Conservation (phyloP, 2,329 filamentous ascomycete genomes). For the Scedosporium apiospermum region DNA sequence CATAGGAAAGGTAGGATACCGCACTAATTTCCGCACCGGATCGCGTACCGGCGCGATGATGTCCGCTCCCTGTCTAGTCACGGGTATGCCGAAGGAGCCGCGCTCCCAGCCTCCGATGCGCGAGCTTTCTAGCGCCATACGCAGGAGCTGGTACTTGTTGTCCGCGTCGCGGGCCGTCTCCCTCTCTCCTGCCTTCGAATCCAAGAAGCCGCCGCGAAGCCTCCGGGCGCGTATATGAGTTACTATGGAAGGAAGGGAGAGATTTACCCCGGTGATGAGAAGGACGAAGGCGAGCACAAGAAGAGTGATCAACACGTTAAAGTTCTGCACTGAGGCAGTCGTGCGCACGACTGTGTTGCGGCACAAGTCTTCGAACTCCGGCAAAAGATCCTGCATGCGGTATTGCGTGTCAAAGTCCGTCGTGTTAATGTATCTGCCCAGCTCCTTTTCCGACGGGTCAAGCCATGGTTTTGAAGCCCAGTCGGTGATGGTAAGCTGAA, state of each 20-base stretch:
- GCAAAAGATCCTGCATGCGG: neutral
- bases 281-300: neutral
- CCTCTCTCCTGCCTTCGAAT: neutral
- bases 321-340: neutral
- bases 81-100: neutral
- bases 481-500: neutral
- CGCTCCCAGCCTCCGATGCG: neutral
- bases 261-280: neutral
- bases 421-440: neutral
- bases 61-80: neutral
- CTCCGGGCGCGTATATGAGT: neutral
- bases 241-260: neutral
- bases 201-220: neutral
- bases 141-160: conserved; percentile 1
- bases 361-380: neutral
- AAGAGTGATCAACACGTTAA: neutral
- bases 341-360: neutral
- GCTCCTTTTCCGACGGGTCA: neutral
- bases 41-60: neutral
- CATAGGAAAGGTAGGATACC: neutral
- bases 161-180: neutral
- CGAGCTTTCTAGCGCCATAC: neutral
- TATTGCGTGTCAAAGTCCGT: neutral
- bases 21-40: neutral
- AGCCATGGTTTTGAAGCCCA: neutral